Base-by-base conservation (phyloP, 352 stramenopile species). In the Globisporangium nagaii region DNA sequence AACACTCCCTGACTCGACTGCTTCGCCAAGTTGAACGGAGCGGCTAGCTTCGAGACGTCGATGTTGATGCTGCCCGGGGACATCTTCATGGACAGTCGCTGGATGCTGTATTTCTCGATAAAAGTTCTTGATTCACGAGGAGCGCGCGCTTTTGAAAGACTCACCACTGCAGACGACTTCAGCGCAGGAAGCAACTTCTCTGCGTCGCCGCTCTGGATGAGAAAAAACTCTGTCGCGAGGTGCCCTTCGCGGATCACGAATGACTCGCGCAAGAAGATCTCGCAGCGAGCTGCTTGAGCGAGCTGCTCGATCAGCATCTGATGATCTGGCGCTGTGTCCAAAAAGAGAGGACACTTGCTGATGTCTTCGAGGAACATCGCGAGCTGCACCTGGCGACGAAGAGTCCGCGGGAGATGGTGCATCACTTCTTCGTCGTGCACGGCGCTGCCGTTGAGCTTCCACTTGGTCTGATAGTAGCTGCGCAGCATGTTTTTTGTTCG, bases 401-500 rank as follows among this genome's bases (percentile, higher is more conserved):
- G 54, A 0, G 79, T 80, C 1, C 68, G 66, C 4, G 79, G 79
- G 1, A 90, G 47, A 45, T 86, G 72, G 0, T 34, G 28, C 6
- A 83, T 52, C 1, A 90, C 47, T 28, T 86, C 79, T 36, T 75
- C 53, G 30, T 87, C 74, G 1, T 68, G 56, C 22, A 83, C 57
- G 0, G 71, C 71, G 19, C 76, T 87, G 17, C 79, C 76, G 24
- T 86, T 90, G 25, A 87, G 48, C 28, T 82, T 80, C 79, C 79
- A 90, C 58, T 86, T 90, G 19, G 74, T 80, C 48, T 81, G 66
- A 49, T 86, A 90, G 43, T 85, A 88, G 19, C 66, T 76, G 3
- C 79, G 74, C 11, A 90, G 56, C 37, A 66, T 70, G 10, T 62
- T 66, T 22, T 85, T 86, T 7, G 74, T 84, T 12, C 50, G n/a